phyloP scores from a whole-genome alignment of 1,284 basidiomycete species.

The Earliella scabrosa region DNA sequence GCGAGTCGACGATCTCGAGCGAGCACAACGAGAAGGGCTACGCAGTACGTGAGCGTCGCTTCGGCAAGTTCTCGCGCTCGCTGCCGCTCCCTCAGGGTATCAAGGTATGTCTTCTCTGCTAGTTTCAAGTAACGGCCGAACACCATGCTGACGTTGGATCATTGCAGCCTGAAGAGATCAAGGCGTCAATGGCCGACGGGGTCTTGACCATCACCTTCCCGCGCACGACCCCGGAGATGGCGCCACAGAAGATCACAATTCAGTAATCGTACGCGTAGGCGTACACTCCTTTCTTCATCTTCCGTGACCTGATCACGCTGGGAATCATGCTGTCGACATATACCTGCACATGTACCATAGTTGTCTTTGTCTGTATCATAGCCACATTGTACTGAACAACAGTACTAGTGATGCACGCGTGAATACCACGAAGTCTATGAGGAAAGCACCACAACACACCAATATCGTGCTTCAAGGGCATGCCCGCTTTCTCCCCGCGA shows the following conservation, averaged over 20 bases:
- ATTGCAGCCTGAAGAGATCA: conserved; percentile 40
- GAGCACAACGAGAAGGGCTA: conserved; percentile 45
- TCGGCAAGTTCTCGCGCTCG: conserved; percentile 47
- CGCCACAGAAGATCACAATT: conserved; percentile 38
- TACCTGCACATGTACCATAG: no score
- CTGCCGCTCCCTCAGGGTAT: conserved; percentile 46
- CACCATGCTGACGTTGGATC: background rate
- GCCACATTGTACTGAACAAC: no score
- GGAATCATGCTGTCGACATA: no score
- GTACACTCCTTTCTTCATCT: background rate
- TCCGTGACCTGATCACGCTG: no score
- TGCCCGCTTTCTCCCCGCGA: no score
- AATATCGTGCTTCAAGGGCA: no score
- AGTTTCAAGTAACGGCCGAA: background rate
- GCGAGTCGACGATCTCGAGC: conserved; percentile 34
- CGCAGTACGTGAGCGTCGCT: conserved; percentile 46
- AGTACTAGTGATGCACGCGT: no score
- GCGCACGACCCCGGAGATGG: conserved; percentile 35
- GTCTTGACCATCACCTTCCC: conserved; percentile 47
- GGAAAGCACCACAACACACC: no score
- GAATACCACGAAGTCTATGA: no score
- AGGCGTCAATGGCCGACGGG: conserved; percentile 46
- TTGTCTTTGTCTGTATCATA: no score
- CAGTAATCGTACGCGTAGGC: no score
- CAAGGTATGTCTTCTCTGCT: conserved; percentile 37